Evolutionary conservation across 176 grass and related monocot genomes (phyloP).

Genomic region (Juncus inflexus): DNA sequence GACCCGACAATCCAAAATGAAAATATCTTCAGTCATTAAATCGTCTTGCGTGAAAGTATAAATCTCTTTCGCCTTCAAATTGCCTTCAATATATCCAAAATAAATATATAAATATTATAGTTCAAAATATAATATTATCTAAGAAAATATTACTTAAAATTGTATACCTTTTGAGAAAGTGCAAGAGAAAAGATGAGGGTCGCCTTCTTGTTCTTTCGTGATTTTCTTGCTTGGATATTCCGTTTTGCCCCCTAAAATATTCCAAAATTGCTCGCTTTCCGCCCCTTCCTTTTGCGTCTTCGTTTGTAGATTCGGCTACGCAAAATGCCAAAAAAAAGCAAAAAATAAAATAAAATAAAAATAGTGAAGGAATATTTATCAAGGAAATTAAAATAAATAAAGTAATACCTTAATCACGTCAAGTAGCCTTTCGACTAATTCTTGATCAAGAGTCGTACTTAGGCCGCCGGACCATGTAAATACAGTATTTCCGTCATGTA

Average conservation of each 20-base stretch:
- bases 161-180: slow-evolving; percentile 63
- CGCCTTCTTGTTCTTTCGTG: slow-evolving; percentile 69
- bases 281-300: slow-evolving; percentile 80
- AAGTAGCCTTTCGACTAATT: slow-evolving; percentile 86
- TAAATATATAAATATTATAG: neutral
- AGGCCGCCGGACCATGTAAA: slow-evolving; percentile 79
- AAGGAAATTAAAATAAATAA: too few relatives aligned
- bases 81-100: slow-evolving; percentile 6
- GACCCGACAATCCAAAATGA: slow-evolving; percentile 68
- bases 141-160: neutral
- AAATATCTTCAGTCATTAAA: slow-evolving; percentile 93
- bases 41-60: slow-evolving; percentile 87
- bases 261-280: slow-evolving; percentile 94
- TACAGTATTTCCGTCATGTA: slow-evolving; percentile 71
- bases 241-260: slow-evolving; percentile 71
- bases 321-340: slow-evolving; percentile 23
- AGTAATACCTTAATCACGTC: slow-evolving; percentile 83
- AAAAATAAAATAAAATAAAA: slow-evolving; percentile 3
- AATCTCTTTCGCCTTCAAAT: slow-evolving; percentile 72
- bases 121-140: slow-evolving; percentile 1
- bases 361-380: slow-evolving; percentile 13
- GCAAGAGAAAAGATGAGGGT: slow-evolving; percentile 84
- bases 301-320: slow-evolving; percentile 70
- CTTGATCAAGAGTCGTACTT: slow-evolving; percentile 65
- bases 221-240: slow-evolving; percentile 85